Percentiles rank a stretch among this genome's conserved stretches.
phyloP scores from a whole-genome alignment of 2,329 filamentous ascomycete species.

The Colletotrichum sp. region DNA sequence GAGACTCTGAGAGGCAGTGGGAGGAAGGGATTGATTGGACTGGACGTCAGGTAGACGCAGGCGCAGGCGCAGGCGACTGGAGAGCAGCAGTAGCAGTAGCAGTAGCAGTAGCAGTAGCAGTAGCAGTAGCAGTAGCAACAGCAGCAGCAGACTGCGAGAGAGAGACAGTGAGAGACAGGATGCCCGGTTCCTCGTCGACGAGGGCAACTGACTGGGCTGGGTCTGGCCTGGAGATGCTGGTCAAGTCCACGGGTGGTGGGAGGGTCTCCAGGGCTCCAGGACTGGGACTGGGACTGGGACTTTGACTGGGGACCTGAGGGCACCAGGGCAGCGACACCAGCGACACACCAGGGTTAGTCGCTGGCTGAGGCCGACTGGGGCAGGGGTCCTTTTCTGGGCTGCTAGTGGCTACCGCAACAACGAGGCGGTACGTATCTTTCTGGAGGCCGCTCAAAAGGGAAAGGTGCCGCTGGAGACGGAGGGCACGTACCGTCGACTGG shows the following conservation, averaged over 20 bases:
- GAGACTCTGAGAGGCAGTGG: neutral
- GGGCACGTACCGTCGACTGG: neutral
- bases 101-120: neutral
- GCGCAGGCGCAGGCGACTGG: constrained; percentile 2
- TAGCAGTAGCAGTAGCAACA: neutral
- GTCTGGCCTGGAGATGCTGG: constrained; percentile 16
- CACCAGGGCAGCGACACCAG: neutral
- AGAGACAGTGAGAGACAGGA: neutral
- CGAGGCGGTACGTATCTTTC: neutral
- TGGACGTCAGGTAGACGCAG: constrained; percentile 3
- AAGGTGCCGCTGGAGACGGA: neutral
- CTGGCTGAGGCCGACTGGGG: constrained; percentile 15
- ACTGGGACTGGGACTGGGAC: neutral
- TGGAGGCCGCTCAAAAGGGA: neutral
- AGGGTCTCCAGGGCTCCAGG: neutral
- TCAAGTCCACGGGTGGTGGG: neutral
- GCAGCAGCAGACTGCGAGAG: neutral
- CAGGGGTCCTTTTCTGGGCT: constrained; percentile 12
- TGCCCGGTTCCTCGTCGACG: neutral
- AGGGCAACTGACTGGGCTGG: constrained; percentile 7
- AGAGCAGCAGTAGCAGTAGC: neutral
- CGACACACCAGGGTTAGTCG: constrained; percentile 1
- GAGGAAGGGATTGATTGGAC: constrained; percentile 6
- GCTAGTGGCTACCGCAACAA: constrained; percentile 8
- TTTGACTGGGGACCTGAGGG: neutral